Evolutionary conservation across 2,329 filamentous ascomycete species (phyloP), one percentile per base, ranked within the genome.

Genomic region (Monosporascus sp.): DNA sequence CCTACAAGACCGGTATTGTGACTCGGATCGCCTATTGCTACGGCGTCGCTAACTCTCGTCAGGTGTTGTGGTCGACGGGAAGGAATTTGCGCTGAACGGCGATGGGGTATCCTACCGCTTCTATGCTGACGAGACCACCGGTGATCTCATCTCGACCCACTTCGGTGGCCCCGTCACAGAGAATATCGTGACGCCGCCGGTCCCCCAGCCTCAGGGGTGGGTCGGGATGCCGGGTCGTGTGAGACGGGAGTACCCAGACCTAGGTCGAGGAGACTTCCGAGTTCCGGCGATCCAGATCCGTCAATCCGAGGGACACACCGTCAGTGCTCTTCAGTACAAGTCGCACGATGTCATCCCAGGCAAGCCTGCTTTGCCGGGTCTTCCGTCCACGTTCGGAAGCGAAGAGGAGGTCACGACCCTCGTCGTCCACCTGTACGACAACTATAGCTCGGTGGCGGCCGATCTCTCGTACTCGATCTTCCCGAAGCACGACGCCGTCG

Each of bases 381-480:
- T 87, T 2, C 84, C 84, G 0, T 73, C 80, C 1, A 86, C 83
- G 0, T 86, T 81, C 59, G 84, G 83, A 8, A 63, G 63, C 2
- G 79, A 76, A 1, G 67, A 71, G 0, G 77, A 86, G 50, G 84
- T 84, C 1, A 76, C 79, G 6, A 87, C 84, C 0, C 66, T 87
- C 11, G 70, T 80, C 9, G 72, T 87, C 0, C 76, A 77, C 50
- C 61, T 87, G 47, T 78, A 78, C 57, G 84, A 87, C 62, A 79
- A 79, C 41, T 76, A 80, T 59, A 84, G 79, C 41, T 72, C 77
- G 17, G 73, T 87, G 4, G 77, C 74, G 0, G 84, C 81, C 0
- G 81, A 82, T 28, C 63, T 87, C 51, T 78, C 74, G 0, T 87
- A 87, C 62, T 87, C 83, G 0, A 73, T 87, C 46, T 87, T 87